Percentiles rank a stretch among this genome's conserved stretches.
phyloP scores from a whole-genome alignment of 2,329 filamentous ascomycete genomes.

The Neofusicoccum umdonicola region DNA sequence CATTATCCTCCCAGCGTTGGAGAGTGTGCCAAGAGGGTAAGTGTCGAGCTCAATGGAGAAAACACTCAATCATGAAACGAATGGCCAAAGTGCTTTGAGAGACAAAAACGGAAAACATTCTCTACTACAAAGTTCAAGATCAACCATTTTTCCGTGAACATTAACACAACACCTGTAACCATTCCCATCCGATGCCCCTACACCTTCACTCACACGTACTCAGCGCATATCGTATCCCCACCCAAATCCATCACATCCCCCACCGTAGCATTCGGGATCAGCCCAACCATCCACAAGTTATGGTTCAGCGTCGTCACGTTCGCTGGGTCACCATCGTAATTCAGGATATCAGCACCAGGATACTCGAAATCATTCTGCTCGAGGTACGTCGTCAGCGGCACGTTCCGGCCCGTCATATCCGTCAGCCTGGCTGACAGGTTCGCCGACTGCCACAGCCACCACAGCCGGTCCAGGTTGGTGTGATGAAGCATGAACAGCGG shows the following conservation, averaged over 20 bases:
- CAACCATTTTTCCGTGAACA: no score
- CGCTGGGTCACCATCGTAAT: constrained; percentile 17
- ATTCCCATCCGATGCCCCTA: no score
- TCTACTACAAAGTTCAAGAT: no score
- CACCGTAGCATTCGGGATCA: constrained; percentile 17
- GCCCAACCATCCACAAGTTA: constrained; percentile 18
- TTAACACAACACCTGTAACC: no score
- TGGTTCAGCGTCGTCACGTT: constrained; percentile 21
- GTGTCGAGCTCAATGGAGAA: no score
- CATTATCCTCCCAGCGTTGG: no score
- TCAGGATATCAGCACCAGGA: background rate
- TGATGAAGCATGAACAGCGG: constrained; percentile 44
- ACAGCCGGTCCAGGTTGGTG: constrained; percentile 42
- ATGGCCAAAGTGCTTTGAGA: no score
- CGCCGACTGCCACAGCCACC: constrained; percentile 46
- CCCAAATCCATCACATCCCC: constrained; percentile 19
- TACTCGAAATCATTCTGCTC: constrained; percentile 11
- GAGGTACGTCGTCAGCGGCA: background rate
- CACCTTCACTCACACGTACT: constrained; percentile 12
- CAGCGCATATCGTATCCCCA: constrained; percentile 16
- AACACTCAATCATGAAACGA: no score
- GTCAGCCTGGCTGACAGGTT: constrained; percentile 22
- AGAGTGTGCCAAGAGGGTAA: no score
- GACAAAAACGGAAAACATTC: no score
- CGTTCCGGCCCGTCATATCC: constrained; percentile 17